Conservation (phyloP, 208 protist genomes). For the Leishmania braziliensis region DNA sequence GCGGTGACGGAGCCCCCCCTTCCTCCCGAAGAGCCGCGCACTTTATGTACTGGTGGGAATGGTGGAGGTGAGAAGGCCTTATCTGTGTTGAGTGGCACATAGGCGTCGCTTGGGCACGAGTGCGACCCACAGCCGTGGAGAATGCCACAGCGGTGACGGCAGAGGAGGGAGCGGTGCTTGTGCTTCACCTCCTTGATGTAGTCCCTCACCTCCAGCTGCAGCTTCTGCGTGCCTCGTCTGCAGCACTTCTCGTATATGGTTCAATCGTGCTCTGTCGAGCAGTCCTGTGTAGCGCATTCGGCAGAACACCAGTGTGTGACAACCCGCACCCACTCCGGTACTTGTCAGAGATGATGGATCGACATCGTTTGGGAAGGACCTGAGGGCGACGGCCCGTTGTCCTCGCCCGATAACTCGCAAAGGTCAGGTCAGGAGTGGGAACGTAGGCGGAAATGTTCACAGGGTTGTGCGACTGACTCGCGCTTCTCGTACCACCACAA, state of each 20-base stretch:
- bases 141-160: constrained; percentile 17
- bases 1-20: too few species aligned
- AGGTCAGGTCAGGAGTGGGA: neutral
- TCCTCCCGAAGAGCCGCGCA: too few species aligned
- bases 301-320: constrained; percentile 23
- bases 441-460: constrained; percentile 13
- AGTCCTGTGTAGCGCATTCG: constrained; percentile 21
- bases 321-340: constrained; percentile 28
- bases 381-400: constrained; percentile 9
- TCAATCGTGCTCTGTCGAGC: neutral
- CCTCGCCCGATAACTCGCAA: neutral
- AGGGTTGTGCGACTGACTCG: neutral
- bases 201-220: constrained; percentile 28
- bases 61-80: too few species aligned
- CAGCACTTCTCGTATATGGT: constrained; percentile 4
- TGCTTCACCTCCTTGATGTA: constrained; percentile 27
- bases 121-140: neutral
- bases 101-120: too few species aligned
- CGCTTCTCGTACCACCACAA: neutral
- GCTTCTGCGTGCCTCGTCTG: constrained; percentile 13
- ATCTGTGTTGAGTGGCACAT: too few species aligned
- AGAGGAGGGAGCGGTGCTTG: constrained; percentile 33
- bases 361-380: constrained; percentile 29
- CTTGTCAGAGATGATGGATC: constrained; percentile 34
- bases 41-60: too few species aligned